Conservation (phyloP, 257 asterid genomes). For the Ilex aquifolium region DNA sequence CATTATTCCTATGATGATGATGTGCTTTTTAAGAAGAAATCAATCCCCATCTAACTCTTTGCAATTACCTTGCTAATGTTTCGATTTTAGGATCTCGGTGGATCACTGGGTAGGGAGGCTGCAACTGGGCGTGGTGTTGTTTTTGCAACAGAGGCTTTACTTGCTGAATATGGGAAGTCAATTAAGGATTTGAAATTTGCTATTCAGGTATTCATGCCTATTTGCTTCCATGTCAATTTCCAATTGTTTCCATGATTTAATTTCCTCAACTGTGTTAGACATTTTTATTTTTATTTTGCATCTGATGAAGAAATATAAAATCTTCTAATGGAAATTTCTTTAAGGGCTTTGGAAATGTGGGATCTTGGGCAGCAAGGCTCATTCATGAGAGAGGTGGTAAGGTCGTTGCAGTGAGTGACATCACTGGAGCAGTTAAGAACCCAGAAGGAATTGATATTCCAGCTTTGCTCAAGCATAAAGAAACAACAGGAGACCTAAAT, state of each 20-base stretch:
- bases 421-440: conserved; percentile 77
- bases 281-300: neutral
- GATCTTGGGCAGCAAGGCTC: conserved; percentile 81
- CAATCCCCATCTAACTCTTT: conserved; percentile 3
- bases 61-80: conserved; percentile 10
- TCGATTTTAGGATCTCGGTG: conserved; percentile 71
- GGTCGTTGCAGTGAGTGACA: conserved; percentile 78
- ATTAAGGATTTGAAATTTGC: conserved; percentile 64
- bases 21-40: neutral
- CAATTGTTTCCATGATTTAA: conserved; percentile 2
- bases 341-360: conserved; percentile 92
- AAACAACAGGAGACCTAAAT: conserved; percentile 44
- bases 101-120: conserved; percentile 88
- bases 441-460: conserved; percentile 59
- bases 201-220: conserved; percentile 49
- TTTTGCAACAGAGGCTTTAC: conserved; percentile 75
- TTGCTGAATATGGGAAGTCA: conserved; percentile 78
- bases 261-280: conserved; percentile 6
- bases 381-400: conserved; percentile 87
- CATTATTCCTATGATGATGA: neutral
- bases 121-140: conserved; percentile 97
- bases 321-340: neutral
- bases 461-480: conserved; percentile 57
- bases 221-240: neutral
- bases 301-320: neutral